Percentiles rank a stretch among this genome's conserved stretches.
These are phyloP conservation scores for Leccinum variabile DNA, from an alignment of 1,284 basidiomycete species.

Conservation along the genomic window DNA sequence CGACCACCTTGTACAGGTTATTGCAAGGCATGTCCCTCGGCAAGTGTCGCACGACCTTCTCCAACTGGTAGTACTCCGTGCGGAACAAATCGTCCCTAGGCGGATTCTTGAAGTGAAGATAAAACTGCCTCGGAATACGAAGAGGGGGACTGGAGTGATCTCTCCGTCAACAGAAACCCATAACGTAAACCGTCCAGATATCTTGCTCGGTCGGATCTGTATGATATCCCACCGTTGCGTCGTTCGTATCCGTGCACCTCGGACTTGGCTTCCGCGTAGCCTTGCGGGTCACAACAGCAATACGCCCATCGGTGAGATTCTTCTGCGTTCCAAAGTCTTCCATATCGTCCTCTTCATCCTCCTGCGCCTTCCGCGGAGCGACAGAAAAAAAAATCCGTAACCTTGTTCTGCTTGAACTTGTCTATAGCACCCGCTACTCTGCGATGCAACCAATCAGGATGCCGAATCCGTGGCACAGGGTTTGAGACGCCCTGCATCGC, in stretches of 20 bases:
- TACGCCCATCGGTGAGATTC: constrained; percentile 40
- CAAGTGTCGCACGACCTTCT: constrained; percentile 76
- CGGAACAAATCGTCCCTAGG: constrained; percentile 67
- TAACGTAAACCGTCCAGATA: constrained; percentile 83
- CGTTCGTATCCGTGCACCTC: constrained; percentile 63
- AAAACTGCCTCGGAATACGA: constrained; percentile 89
- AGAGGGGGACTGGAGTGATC: constrained; percentile 75
- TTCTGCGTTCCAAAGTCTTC: constrained; percentile 59
- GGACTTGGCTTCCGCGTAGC: constrained; percentile 39
- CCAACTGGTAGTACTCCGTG: constrained; percentile 66
- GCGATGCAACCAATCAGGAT: constrained; percentile 97
- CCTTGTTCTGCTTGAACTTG: constrained; percentile 97
- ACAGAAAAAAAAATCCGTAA: constrained; percentile 89
- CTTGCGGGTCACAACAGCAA: constrained; percentile 60
- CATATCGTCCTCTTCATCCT: constrained; percentile 51
- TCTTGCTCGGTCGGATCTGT: constrained; percentile 79
- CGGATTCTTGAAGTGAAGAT: constrained; percentile 81
- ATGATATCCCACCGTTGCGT: constrained; percentile 90
- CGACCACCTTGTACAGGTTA: constrained; percentile 84
- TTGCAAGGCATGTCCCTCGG: constrained; percentile 79
- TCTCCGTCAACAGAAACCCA: constrained; percentile 89
- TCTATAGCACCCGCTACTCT: constrained; percentile 89
- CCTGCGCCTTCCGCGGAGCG: constrained; percentile 32
- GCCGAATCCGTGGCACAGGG: constrained; percentile 92
- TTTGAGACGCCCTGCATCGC: constrained; percentile 98